These are phyloP conservation scores for Typha latifolia DNA, from an alignment of 176 grass and related monocot genomes.

Conservation along the genomic window DNA sequence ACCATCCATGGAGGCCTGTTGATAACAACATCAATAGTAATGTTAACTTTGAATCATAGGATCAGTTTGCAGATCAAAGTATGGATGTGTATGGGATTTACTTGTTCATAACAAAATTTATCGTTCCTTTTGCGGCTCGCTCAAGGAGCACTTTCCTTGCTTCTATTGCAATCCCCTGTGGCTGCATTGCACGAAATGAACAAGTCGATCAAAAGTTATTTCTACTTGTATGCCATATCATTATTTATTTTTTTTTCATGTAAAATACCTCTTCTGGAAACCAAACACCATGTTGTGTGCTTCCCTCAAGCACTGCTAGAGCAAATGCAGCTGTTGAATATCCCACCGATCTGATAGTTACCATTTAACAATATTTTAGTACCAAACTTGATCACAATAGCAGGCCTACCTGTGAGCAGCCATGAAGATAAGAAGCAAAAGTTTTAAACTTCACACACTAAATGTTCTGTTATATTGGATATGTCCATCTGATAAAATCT, in stretches of 20 bases:
- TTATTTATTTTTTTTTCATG: background rate
- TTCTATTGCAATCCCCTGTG: conserved; percentile 62
- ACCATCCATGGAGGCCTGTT: conserved; percentile 84
- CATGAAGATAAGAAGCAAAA: background rate
- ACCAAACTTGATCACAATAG: background rate
- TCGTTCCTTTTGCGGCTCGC: conserved; percentile 49
- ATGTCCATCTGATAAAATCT: background rate
- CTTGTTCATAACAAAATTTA: conserved; percentile 63
- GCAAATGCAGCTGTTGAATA: conserved; percentile 42
- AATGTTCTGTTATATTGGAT: background rate
- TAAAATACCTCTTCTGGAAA: conserved; percentile 69
- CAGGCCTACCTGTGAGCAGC: background rate
- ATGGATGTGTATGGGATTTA: background rate
- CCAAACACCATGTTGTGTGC: conserved; percentile 65
- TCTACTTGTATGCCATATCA: background rate
- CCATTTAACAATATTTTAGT: background rate
- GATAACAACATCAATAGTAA: background rate
- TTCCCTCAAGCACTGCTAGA: conserved; percentile 63
- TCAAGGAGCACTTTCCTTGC: conserved; percentile 69
- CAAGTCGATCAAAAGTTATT: background rate
- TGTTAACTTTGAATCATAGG: background rate
- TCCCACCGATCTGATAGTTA: conserved; percentile 10
- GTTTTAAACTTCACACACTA: background rate
- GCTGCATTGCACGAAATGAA: conserved; percentile 37
- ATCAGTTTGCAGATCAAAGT: background rate